Evolutionary conservation across 768 basidiomycete species (phyloP), one percentile per base, ranked within the genome.

Genomic region (Leccinellum luteum): DNA sequence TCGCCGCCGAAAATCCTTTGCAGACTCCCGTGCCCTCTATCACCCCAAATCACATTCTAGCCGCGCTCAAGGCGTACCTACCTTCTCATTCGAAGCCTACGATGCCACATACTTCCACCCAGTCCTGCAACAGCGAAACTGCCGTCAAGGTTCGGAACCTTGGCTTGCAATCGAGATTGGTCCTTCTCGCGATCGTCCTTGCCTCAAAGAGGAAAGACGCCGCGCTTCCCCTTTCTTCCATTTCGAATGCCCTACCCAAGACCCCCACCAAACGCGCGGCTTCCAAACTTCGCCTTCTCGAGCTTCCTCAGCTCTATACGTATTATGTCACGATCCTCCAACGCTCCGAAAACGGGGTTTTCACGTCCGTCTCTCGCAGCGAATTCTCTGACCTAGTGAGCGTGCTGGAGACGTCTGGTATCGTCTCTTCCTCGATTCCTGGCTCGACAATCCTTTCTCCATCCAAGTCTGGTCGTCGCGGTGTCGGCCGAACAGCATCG

Each of bases 331-430:
- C 76, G 3, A 73, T 89, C 48, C 80, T 94, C 9, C 75, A 76
- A 15, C 81, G 87, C 32, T 76, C 79, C 12, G 82, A 82, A 21
- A 75, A 73, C 15, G 80, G 79, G 15, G 68, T 82, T 5, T 86
- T 90, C 59, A 74, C 80, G 3, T 78, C 87, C 3, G 89, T 87
- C 2, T 89, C 86, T 10, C 79, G 88, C 9, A 89, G 82, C 67
- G 90, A 92, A 64, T 92, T 94, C 61, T 75, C 78, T 0, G 91
- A 94, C 62, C 76, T 93, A 3, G 65, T 89, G 1, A 80, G 82
- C 25, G 74, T 92, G 49, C 73, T 94, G 35, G 91, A 94, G 72
- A 89, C 87, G 4, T 79, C 82, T 7, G 92, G 91, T 2, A 75
- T 90, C 7, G 72, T 88, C 9, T 75, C 78, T 0, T 61, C 60